Base-by-base conservation (phyloP, 192 early-diverging fungal genomes). In the Phycomyces blakesleeanus region DNA sequence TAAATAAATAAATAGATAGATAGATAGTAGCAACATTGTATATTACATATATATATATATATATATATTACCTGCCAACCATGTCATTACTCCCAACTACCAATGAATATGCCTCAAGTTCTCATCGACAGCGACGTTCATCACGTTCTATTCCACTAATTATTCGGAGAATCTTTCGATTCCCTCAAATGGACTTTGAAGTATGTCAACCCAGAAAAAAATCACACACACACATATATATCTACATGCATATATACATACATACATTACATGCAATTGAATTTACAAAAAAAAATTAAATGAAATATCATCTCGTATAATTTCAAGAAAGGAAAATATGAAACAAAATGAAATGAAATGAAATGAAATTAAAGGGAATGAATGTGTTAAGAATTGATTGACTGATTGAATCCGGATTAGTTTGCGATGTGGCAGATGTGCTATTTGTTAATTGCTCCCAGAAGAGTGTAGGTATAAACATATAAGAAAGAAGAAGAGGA, bases 341-440 rank as follows among this genome's bases (percentile, higher is more conserved):
- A 34, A 34, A 5, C 29, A n/a, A n/a, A n/a, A n/a, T 34, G 29
- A 7, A 69, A 16, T 27, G 14, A 21, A 11, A 25, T n/a, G 42
- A 40, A 25, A 14, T n/a, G 39, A 3, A 40, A 40, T 21, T 16
- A 15, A 51, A n/a, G n/a, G n/a, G 11, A 16, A 51, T 10, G 7
- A 49, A 0, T 2, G 20, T 1, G 24, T 44, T 44, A 1, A 21
- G n/a, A 22, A 27, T 29, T 37, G 20, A 22, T 25, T 52, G 51
- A 66, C 37, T 40, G 16, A 51, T 27, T 16, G 34, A 59, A 52
- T 14, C 20, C 20, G 21, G 29, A 3, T 34, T 55, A 94, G 78
- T 85, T 91, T 69, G 92, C 92, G 37, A 71, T 91, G 51, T 93
- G 91, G 91, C 89, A 92, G 74, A 92, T 94, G 92, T 72, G 81